These are phyloP conservation scores for Aspergillus sp. DNA, from an alignment of 2,329 filamentous ascomycete genomes.

Conservation along the genomic window DNA sequence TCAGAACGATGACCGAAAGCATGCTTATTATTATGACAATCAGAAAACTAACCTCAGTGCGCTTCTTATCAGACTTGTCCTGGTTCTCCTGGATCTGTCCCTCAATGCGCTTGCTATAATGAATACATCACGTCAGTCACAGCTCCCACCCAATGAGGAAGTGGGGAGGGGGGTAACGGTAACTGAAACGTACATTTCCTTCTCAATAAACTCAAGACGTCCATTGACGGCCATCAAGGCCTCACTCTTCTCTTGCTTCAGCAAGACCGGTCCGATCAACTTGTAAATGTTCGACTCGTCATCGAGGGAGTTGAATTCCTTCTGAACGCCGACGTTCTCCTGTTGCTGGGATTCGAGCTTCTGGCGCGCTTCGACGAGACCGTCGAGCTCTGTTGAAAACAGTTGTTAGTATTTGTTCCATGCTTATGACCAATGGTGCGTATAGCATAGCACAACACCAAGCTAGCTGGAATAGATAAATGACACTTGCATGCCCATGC, in stretches of 20 bases:
- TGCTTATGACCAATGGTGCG: not conserved
- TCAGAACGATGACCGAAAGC: conserved; percentile 18
- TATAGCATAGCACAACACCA: not conserved
- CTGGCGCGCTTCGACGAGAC: conserved; percentile 74
- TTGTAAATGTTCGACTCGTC: conserved; percentile 93
- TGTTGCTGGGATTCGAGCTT: conserved; percentile 90
- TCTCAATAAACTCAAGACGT: conserved; percentile 85
- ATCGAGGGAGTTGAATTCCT: conserved; percentile 80
- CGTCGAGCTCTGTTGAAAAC: conserved; percentile 69
- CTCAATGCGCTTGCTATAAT: conserved; percentile 64
- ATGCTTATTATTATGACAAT: not conserved
- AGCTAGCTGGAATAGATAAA: not conserved
- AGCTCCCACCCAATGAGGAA: not conserved
- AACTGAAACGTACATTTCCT: conserved; percentile 73
- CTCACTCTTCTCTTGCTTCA: conserved; percentile 93
- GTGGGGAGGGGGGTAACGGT: not conserved
- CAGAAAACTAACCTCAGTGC: conserved; percentile 58
- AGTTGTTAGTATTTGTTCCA: not conserved
- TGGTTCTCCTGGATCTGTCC: conserved; percentile 65
- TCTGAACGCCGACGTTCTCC: conserved; percentile 86
- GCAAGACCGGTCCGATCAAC: conserved; percentile 82
- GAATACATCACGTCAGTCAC: conserved; percentile 8
- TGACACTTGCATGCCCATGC: not conserved
- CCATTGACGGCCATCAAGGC: conserved; percentile 89
- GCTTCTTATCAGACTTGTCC: conserved; percentile 65